Conservation (phyloP, 163 green algal species). For the Volvox carteri region DNA sequence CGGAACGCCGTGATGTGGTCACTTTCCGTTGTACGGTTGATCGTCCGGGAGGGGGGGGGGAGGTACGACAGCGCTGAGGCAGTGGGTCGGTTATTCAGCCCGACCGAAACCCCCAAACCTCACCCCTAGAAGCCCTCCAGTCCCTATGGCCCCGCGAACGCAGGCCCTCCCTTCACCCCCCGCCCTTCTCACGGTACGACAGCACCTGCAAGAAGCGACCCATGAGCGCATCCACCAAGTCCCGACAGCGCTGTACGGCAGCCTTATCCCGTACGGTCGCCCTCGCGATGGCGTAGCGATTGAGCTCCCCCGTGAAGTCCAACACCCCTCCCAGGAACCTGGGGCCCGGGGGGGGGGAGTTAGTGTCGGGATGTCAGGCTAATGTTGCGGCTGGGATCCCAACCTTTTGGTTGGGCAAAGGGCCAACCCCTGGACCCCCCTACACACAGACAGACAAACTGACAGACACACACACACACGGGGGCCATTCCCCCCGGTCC, state of each 20-base stretch:
- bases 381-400: not conserved
- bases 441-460: too few species aligned
- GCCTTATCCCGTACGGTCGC: slow-evolving; percentile 82
- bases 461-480: not conserved
- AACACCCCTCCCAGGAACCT: slow-evolving; percentile 86
- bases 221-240: slow-evolving; percentile 85
- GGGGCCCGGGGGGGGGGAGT: not conserved
- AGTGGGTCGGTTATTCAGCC: too few species aligned
- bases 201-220: slow-evolving; percentile 43
- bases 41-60: too few species aligned
- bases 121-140: too few species aligned
- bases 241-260: slow-evolving; percentile 78
- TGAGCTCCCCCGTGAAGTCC: slow-evolving; percentile 92
- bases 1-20: too few species aligned
- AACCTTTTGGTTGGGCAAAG: too few species aligned
- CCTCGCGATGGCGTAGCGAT: slow-evolving; percentile 77
- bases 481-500: not conserved
- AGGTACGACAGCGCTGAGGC: too few species aligned
- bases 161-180: too few species aligned
- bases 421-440: too few species aligned
- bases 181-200: not conserved
- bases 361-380: not conserved
- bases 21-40: too few species aligned
- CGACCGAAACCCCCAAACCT: too few species aligned
- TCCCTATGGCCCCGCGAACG: too few species aligned